Conservation (phyloP, 306 rosid species). For the Cucurbita maxima region DNA sequence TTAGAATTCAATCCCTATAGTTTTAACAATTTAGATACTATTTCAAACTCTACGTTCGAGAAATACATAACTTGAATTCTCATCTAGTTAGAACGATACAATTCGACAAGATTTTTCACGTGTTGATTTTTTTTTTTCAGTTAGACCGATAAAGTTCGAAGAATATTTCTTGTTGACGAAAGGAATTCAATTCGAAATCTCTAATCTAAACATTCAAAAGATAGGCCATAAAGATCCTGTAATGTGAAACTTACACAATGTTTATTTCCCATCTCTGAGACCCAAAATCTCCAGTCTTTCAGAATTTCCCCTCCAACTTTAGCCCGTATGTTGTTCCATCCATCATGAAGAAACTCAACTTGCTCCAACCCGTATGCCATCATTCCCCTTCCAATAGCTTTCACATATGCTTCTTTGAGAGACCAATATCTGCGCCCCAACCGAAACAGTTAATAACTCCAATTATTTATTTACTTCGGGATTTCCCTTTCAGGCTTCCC, state of each 20-base stretch:
- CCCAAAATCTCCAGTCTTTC: constrained; percentile 69
- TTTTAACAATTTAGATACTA: too few relatives aligned
- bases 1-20: too few relatives aligned
- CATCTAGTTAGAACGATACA: too few relatives aligned
- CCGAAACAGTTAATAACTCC: background rate
- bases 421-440: constrained; percentile 58
- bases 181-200: background rate
- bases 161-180: background rate
- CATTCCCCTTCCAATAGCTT: constrained; percentile 76
- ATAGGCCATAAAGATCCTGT: background rate
- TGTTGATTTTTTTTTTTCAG: background rate
- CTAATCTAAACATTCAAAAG: background rate
- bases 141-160: background rate
- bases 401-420: constrained; percentile 80
- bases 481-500: too few relatives aligned
- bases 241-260: constrained; percentile 40
- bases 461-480: background rate
- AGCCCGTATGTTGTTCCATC: constrained; percentile 46
- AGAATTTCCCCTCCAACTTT: constrained; percentile 32
- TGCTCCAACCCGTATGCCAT: constrained; percentile 26
- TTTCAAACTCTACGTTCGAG: background rate
- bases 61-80: background rate
- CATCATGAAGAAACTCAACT: constrained; percentile 58
- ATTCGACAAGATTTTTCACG: background rate
- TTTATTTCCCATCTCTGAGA: constrained; percentile 43